phyloP scores from a whole-genome alignment of 331 rosid species.

The Malus hybrid region DNA sequence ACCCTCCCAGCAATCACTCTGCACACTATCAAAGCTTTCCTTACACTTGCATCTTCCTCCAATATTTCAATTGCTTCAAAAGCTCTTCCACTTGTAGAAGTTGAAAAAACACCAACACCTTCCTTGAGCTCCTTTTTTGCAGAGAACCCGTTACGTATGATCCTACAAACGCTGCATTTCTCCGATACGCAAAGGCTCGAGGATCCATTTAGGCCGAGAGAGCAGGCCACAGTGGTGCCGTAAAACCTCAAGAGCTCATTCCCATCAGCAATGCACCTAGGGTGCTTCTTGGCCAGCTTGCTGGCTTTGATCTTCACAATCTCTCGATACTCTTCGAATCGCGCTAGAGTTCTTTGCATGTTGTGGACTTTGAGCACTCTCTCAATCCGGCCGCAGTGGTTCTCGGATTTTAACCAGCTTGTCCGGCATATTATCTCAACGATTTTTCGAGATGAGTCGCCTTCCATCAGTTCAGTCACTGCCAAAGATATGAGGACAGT shows the following conservation, averaged over 20 bases:
- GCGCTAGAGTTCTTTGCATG: conserved; percentile 82
- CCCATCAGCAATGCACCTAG: conserved; percentile 90
- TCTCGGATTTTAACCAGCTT: conserved; percentile 85
- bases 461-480: conserved; percentile 96
- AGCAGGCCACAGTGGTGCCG: conserved; percentile 68
- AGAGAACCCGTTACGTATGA: conserved; percentile 79
- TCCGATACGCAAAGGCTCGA: conserved; percentile 71
- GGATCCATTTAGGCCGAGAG: conserved; percentile 71
- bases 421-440: conserved; percentile 97
- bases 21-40: conserved; percentile 83
- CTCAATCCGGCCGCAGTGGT: conserved; percentile 75
- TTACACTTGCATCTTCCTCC: conserved; percentile 35
- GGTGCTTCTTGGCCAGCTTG: conserved; percentile 89
- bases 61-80: conserved; percentile 51
- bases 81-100: conserved; percentile 91
- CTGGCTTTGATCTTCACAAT: conserved; percentile 82
- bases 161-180: conserved; percentile 79
- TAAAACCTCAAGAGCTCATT: conserved; percentile 86
- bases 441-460: conserved; percentile 94
- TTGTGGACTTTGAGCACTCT: conserved; percentile 93
- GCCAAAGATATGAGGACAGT: background rate
- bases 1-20: conserved; percentile 98
- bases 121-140: conserved; percentile 77
- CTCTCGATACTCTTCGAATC: conserved; percentile 87
- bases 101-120: conserved; percentile 84